Conservation (phyloP, 78 protist genomes). For the Pelomyxa schiedti region DNA sequence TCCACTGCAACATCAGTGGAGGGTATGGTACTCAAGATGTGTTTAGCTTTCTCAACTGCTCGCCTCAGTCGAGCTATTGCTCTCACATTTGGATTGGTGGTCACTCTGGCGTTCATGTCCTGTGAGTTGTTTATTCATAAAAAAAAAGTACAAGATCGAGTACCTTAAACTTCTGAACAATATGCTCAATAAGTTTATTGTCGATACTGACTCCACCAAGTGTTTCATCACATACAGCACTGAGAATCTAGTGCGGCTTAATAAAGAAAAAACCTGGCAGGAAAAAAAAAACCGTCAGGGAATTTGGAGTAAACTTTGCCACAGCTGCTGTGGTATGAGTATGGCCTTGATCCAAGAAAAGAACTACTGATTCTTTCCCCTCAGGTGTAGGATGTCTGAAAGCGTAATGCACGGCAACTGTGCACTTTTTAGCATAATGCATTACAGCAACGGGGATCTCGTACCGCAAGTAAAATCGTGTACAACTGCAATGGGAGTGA, state of each 20-base stretch:
- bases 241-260: too few species aligned
- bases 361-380: neutral
- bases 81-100: neutral
- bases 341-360: neutral
- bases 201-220: neutral
- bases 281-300: too few species aligned
- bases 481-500: neutral
- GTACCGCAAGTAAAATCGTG: neutral
- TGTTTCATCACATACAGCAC: neutral
- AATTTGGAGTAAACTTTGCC: neutral
- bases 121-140: too few species aligned
- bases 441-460: neutral
- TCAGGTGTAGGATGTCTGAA: neutral
- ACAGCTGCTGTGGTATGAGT: neutral
- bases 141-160: too few species aligned
- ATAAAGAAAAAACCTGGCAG: too few species aligned
- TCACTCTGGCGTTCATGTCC: neutral
- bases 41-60: neutral
- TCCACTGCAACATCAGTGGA: neutral
- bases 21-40: neutral
- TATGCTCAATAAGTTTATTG: neutral
- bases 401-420: neutral
- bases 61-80: neutral
- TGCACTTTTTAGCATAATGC: neutral
- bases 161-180: neutral